Base-by-base conservation (phyloP, 129 eudicot genomes). In the Flaveria brownii region DNA sequence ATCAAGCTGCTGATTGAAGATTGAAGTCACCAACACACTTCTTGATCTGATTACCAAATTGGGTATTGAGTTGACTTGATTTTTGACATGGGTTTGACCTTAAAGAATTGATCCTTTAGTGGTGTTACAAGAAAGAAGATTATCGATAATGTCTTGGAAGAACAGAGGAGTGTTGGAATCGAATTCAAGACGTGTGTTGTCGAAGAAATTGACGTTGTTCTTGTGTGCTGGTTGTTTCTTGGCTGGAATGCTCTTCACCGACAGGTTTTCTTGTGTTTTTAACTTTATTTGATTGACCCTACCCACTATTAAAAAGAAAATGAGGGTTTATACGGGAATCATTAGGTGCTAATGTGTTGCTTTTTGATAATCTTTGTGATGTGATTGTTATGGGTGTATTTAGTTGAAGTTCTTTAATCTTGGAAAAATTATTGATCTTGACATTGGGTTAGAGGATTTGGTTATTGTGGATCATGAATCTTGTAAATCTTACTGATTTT, bases 211-310 rank as follows among this genome's bases (percentile, higher is more conserved):
- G 80, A 82, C 96, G 5, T 9, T 91, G 33, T 78, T 91, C 42
- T 78, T 95, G 45, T 95, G 99, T 69, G 78, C 91, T 52, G 91
- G 89, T 23, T 95, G 97, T 74, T 95, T 95, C 79, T 95, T 87
- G 71, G 97, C 88, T 65, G 99, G 99, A 74, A 83, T 91, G 97
- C 92, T 95, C 87, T 95, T 95, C 90, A 89, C 97, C 80, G 90
- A 86, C 96, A 95, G 96, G 99, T 94, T 78, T 69, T 64, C n/a
- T 83, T 36, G 25, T 55, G 41, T 36, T 36, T 36, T 36, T 36
- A 36, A 36, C n/a, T 63, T 63, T 56, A 28, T 67, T 73, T 12
- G 41, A 41, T 8, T 80, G 79, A 73, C 79, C 83, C 83, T 52
- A 80, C 79, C 60, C 46, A 73, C 79, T 41, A 73, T 51, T 36